These are phyloP conservation scores for Cercospora sojina DNA, from an alignment of 2,329 filamentous ascomycete species.

Conservation along the genomic window DNA sequence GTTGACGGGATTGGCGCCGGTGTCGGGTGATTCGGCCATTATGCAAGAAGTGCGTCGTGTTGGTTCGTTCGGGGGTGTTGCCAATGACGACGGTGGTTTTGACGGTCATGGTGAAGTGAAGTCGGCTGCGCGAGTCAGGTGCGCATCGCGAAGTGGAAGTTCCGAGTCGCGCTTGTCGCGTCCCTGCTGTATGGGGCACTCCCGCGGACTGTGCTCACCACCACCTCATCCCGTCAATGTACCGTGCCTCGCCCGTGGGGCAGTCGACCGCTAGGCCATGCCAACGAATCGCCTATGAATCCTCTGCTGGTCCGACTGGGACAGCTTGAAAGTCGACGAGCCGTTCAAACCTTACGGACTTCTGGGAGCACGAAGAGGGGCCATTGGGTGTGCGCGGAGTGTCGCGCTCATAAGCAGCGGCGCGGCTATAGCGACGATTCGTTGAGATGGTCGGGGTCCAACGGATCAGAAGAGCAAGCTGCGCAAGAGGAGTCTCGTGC, in stretches of 20 bases:
- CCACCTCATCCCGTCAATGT: slow-evolving; percentile 4
- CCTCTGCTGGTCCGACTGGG: slow-evolving; percentile 30
- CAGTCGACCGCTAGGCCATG: slow-evolving; percentile 17
- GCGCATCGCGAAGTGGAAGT: background rate
- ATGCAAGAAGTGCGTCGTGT: background rate
- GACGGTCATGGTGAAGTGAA: background rate
- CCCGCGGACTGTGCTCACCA: slow-evolving; percentile 4
- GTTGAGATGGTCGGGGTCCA: background rate
- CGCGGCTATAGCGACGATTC: slow-evolving; percentile 25
- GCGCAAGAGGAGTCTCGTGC: background rate
- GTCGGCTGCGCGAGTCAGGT: background rate
- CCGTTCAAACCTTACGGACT: slow-evolving; percentile 21
- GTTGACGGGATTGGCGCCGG: slow-evolving; percentile 60
- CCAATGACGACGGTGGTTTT: background rate
- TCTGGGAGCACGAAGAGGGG: slow-evolving; percentile 24
- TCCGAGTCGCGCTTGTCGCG: background rate
- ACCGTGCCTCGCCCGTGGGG: slow-evolving; percentile 22
- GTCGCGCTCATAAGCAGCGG: slow-evolving; percentile 17
- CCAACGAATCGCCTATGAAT: slow-evolving; percentile 26
- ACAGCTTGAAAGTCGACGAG: slow-evolving; percentile 24
- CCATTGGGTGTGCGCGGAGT: slow-evolving; percentile 29
- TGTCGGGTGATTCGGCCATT: slow-evolving; percentile 81
- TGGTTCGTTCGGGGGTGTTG: background rate
- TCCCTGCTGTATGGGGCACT: background rate
- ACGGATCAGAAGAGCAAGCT: background rate